Conservation (phyloP, 2,329 filamentous ascomycete genomes). For the Pseudogymnoascus sp. region DNA sequence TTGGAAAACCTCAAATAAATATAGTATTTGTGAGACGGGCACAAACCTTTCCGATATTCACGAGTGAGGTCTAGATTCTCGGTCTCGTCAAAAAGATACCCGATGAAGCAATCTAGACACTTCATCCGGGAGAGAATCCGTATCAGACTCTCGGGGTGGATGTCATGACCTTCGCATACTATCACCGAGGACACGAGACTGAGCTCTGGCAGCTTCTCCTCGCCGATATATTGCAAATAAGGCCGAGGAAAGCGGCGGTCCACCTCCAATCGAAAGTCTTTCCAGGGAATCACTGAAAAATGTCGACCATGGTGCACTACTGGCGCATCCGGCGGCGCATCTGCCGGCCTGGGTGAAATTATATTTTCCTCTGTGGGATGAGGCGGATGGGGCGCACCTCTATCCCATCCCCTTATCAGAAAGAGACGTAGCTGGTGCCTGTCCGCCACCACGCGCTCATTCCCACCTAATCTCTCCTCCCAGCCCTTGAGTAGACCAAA, state of each 20-base stretch:
- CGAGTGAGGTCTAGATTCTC: not conserved
- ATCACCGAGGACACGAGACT: not conserved
- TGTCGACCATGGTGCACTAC: too few species aligned
- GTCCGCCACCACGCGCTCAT: not conserved
- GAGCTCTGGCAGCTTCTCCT: not conserved
- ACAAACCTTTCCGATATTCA: not conserved
- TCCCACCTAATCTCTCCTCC: not conserved
- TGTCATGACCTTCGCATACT: not conserved
- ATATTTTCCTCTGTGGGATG: not conserved
- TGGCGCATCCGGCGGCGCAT: not conserved
- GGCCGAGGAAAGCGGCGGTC: too few species aligned
- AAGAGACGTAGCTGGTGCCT: not conserved
- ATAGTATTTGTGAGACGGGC: not conserved
- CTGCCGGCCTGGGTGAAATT: not conserved
- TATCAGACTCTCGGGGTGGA: not conserved
- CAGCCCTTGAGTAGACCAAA: not conserved
- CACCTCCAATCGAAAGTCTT: too few species aligned
- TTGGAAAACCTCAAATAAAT: not conserved
- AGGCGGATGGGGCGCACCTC: not conserved
- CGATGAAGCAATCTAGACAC: not conserved
- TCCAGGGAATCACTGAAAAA: too few species aligned
- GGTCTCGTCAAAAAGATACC: not conserved
- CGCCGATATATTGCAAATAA: not conserved
- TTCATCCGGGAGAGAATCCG: not conserved
- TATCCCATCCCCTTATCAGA: not conserved